phyloP scores from a whole-genome alignment of 2,329 filamentous ascomycete genomes.

The Fonsecaea erecta region DNA sequence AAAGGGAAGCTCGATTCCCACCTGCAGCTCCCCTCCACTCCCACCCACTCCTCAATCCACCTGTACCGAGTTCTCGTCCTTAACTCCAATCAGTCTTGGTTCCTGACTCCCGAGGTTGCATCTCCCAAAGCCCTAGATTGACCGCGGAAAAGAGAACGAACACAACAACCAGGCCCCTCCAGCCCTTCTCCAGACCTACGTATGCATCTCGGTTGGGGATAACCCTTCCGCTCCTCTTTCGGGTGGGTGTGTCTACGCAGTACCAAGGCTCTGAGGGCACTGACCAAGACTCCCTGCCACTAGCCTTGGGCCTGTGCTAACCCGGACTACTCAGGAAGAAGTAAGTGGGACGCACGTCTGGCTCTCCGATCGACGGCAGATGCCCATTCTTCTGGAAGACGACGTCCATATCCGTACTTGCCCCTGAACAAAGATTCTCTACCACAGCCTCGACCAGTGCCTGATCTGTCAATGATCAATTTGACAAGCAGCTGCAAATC shows the following conservation, averaged over 20 bases:
- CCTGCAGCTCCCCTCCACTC: not conserved
- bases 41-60: not conserved
- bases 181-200: not conserved
- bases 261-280: not conserved
- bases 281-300: not conserved
- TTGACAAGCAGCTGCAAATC: not conserved
- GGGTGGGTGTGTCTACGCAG: not conserved
- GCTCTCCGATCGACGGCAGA: not conserved
- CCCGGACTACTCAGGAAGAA: not conserved
- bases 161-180: not conserved
- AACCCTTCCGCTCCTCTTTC: not conserved
- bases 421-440: not conserved
- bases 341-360: not conserved
- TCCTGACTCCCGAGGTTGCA: slow-evolving; percentile 14
- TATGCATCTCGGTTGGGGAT: not conserved
- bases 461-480: not conserved
- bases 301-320: not conserved
- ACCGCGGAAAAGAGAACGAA: not conserved
- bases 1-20: not conserved
- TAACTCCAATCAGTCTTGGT: slow-evolving; percentile 3
- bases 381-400: not conserved
- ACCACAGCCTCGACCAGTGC: not conserved
- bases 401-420: not conserved
- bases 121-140: not conserved
- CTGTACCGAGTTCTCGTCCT: not conserved